Evolutionary conservation across 2,329 filamentous ascomycete genomes (phyloP).

Genomic region (Chalara sp.): DNA sequence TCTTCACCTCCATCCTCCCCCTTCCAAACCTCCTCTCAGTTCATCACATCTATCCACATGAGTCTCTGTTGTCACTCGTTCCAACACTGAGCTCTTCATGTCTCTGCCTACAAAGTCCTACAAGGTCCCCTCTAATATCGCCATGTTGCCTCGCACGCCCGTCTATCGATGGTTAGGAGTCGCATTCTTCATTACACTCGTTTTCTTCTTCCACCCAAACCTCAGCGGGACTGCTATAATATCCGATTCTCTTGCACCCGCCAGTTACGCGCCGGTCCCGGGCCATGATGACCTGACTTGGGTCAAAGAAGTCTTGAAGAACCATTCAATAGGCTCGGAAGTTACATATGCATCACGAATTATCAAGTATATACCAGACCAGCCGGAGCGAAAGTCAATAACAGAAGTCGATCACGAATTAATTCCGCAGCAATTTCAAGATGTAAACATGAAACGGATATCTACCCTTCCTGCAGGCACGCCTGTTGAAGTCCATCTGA

Average conservation of each 20-base stretch:
- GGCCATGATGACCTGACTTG: constrained; percentile 15
- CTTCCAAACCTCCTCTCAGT: not conserved
- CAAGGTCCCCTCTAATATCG: not conserved
- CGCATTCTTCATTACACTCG: constrained; percentile 9
- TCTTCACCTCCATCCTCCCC: not conserved
- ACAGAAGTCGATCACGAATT: constrained; percentile 21
- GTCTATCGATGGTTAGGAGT: constrained; percentile 14
- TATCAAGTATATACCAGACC: constrained; percentile 23
- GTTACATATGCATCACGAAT: constrained; percentile 23
- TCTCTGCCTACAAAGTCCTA: not conserved
- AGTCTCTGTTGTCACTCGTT: not conserved
- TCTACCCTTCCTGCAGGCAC: constrained; percentile 13
- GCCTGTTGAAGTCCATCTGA: constrained; percentile 21
- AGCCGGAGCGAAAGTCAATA: constrained; percentile 15
- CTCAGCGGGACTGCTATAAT: constrained; percentile 4
- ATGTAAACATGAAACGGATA: constrained; percentile 12
- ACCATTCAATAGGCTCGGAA: constrained; percentile 18
- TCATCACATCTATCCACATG: not conserved
- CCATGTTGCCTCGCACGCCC: constrained; percentile 16
- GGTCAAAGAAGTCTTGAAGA: constrained; percentile 17
- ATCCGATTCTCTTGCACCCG: not conserved
- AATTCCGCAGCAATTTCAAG: constrained; percentile 18
- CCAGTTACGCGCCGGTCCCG: not conserved
- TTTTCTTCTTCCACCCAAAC: constrained; percentile 12
- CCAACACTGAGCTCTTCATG: constrained; percentile 4